Conservation (phyloP, 2,329 filamentous ascomycete genomes). For the Penicillium brevicompactum region DNA sequence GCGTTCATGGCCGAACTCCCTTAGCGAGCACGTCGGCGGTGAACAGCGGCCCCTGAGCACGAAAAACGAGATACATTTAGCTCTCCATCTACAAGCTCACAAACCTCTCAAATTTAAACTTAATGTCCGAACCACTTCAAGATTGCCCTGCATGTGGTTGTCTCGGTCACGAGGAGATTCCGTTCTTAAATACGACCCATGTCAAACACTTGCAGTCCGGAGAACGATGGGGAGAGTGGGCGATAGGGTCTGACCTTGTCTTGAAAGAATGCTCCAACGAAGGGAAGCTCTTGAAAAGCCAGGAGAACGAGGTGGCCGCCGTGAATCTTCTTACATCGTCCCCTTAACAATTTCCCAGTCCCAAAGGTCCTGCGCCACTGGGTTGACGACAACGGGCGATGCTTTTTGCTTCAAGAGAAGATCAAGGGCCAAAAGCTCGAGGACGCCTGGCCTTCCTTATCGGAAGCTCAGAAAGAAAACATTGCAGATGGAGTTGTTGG, state of each 20-base stretch:
- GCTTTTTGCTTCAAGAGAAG: constrained; percentile 16
- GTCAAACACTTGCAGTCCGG: constrained; percentile 19
- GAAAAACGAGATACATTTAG: too few relatives aligned
- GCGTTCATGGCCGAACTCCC: too few relatives aligned
- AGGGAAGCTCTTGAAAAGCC: background rate
- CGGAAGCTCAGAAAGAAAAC: constrained; percentile 8
- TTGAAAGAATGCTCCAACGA: constrained; percentile 22
- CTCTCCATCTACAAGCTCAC: too few relatives aligned
- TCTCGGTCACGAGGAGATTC: constrained; percentile 8
- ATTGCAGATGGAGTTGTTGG: constrained; percentile 20
- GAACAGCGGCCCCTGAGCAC: too few relatives aligned
- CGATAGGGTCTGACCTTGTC: constrained; percentile 22
- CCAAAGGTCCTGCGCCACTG: constrained; percentile 20
- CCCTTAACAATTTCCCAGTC: constrained; percentile 11
- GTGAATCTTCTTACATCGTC: constrained; percentile 8
- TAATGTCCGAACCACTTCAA: too few relatives aligned
- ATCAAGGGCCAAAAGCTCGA: constrained; percentile 19
- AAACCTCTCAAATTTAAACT: too few relatives aligned
- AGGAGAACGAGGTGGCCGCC: constrained; percentile 9
- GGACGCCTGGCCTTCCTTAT: constrained; percentile 18
- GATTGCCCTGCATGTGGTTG: background rate
- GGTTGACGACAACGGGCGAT: constrained; percentile 19
- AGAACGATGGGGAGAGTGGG: constrained; percentile 16
- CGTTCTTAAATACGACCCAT: constrained; percentile 15
- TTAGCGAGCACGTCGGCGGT: too few relatives aligned